Evolutionary conservation across 164 flowering plant genomes (phyloP).

Genomic region (Nymphaea colorata): DNA sequence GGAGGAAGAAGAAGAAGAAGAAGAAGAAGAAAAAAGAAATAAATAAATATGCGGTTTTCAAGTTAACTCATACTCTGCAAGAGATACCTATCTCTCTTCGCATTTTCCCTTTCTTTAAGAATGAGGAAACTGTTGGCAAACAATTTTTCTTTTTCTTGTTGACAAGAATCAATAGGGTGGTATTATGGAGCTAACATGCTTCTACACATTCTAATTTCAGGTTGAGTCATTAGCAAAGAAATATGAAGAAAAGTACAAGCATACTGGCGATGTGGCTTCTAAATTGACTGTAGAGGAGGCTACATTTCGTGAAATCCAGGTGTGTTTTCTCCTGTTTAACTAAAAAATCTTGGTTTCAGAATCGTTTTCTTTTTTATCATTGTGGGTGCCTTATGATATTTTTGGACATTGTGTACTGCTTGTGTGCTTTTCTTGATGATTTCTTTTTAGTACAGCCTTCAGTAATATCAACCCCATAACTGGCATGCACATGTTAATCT

Average conservation of each 20-base stretch:
- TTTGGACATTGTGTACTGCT: neutral
- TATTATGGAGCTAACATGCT: too few species aligned
- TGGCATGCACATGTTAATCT: neutral
- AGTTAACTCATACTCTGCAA: too few species aligned
- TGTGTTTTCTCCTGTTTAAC: conserved; percentile 9
- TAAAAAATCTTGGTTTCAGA: neutral
- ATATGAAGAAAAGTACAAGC: conserved; percentile 93
- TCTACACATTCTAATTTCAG: conserved; percentile 20
- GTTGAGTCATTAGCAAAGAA: conserved; percentile 70
- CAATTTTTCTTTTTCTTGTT: too few species aligned
- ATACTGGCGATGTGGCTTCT: conserved; percentile 77
- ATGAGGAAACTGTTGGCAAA: too few species aligned
- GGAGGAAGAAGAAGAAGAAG: too few species aligned
- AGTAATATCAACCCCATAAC: too few species aligned
- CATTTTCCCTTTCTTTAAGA: too few species aligned
- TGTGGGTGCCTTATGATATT: neutral
- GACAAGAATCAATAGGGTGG: too few species aligned
- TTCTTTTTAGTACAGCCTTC: too few species aligned
- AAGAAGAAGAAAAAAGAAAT: too few species aligned
- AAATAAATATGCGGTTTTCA: too few species aligned
- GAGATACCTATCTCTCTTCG: too few species aligned
- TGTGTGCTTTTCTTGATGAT: neutral
- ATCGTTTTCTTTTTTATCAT: neutral
- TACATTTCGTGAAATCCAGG: conserved; percentile 82
- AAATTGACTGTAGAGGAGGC: conserved; percentile 92